These are phyloP conservation scores for Pseudozyma pruni DNA, from an alignment of 1,284 basidiomycete genomes.

Conservation along the genomic window DNA sequence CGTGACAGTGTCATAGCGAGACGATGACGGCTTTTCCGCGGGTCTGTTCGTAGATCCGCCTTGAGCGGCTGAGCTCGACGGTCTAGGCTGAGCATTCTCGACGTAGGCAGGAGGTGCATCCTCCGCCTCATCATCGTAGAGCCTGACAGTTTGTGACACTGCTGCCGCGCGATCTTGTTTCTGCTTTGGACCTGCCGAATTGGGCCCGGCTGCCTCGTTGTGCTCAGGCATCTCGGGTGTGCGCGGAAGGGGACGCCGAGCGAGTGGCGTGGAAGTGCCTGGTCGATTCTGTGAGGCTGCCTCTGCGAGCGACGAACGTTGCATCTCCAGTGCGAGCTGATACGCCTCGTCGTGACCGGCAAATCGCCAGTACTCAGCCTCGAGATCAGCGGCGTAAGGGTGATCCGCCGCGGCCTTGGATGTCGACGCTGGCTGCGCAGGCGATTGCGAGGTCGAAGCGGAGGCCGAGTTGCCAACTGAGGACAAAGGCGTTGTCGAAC, in stretches of 20 bases:
- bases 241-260: constrained; percentile 24
- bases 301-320: constrained; percentile 17
- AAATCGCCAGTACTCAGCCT: constrained; percentile 44
- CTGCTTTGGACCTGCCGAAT: not conserved
- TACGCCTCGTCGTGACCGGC: constrained; percentile 46
- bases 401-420: not conserved
- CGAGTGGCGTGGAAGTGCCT: not conserved
- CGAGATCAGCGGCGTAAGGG: constrained; percentile 7
- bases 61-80: constrained; percentile 2
- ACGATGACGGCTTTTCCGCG: constrained; percentile 4
- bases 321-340: constrained; percentile 38
- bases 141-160: constrained; percentile 3
- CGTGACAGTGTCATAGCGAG: constrained; percentile 9
- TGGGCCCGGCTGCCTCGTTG: not conserved
- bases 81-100: constrained; percentile 10
- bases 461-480: not conserved
- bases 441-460: not conserved
- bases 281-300: not conserved
- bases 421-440: not conserved
- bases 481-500: constrained; percentile 2
- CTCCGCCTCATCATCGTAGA: constrained; percentile 2
- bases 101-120: constrained; percentile 30
- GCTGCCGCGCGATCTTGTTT: constrained; percentile 1
- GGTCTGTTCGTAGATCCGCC: not conserved
- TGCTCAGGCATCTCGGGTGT: constrained; percentile 5